Evolutionary conservation across 2,329 filamentous ascomycete genomes (phyloP), one percentile per base, ranked within the genome.

Genomic region (Ceratocystis albifundus): DNA sequence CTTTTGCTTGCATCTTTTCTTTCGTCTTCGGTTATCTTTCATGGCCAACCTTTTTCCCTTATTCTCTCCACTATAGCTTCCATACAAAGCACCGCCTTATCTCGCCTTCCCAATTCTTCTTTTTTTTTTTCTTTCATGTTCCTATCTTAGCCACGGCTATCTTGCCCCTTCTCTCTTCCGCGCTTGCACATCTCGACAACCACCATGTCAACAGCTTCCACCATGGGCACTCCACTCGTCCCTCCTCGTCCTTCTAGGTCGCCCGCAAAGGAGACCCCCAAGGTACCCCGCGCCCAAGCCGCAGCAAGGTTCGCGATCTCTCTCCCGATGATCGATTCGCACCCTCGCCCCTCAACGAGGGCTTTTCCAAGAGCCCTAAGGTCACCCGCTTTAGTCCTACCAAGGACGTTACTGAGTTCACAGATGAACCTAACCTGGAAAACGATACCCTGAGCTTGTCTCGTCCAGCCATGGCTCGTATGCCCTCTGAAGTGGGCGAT

Each of bases 301-400:
- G 85, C 74, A 88, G 88, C 59, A 73, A 85, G 71, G 86, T 90
- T 70, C 88, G 90, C 75, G 89, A 90, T 36, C 75, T 86, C 69
- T 96, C 90, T 66, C 90, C 90, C 55, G 83, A 84, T 71, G 87
- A 90, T 71, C 86, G 87, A 71, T 96, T 88, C 74, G 89, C 90
- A 45, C 90, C 85, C 63, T 96, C 92, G 64, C 93, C 93, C 7
- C 80, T 96, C 72, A 94, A 93, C 74, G 88, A 90, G 72, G 82
- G 78, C 66, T 83, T 87, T 68, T 75, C 78, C 63, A 79, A 81
- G 75, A 77, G 77, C 71, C 73, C 75, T 70, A 77, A 73, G 69
- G 71, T 74, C 68, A 73, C 71, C 64, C 71, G 71, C 53, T 72
- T 74, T 62, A 73, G 74, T 72, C 76, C 71, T 69, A 76, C 72